Percentiles rank a stretch among this genome's conserved stretches.
These are phyloP conservation scores for Lyophyllum atratum DNA, from an alignment of 768 basidiomycete species.

Conservation along the genomic window DNA sequence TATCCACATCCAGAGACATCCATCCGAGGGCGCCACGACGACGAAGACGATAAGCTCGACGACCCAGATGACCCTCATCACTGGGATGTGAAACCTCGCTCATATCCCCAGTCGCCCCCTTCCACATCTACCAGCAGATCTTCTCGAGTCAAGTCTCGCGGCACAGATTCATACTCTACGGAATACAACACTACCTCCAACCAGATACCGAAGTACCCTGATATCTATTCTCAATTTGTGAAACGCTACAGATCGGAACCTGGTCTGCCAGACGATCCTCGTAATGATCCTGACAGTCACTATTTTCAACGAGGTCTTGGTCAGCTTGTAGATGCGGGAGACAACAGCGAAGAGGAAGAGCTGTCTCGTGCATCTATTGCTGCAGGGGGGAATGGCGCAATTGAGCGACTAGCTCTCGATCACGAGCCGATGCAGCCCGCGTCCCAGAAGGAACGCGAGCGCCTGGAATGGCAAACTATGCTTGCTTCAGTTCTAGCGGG, in stretches of 20 bases:
- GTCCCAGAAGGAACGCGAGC: constrained; percentile 73
- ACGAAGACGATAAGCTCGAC: constrained; percentile 49
- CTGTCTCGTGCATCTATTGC: constrained; percentile 43
- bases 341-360: constrained; percentile 80
- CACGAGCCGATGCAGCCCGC: constrained; percentile 66
- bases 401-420: constrained; percentile 58
- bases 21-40: constrained; percentile 44
- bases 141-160: constrained; percentile 30
- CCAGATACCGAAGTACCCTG: constrained; percentile 39
- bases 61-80: constrained; percentile 39
- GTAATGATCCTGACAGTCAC: constrained; percentile 82
- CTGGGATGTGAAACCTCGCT: constrained; percentile 37
- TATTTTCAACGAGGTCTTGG: constrained; percentile 75
- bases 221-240: constrained; percentile 81
- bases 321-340: constrained; percentile 66
- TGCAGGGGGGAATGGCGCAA: constrained; percentile 41
- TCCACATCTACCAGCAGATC: constrained; percentile 28
- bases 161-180: constrained; percentile 15
- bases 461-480: constrained; percentile 96
- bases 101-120: constrained; percentile 34
- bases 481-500: constrained; percentile 91
- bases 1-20: constrained; percentile 59
- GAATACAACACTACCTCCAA: constrained; percentile 11
- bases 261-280: constrained; percentile 65
- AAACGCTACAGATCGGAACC: constrained; percentile 67